Conservation (phyloP, 1,139 yeast genomes). For the Candida anutae region DNA sequence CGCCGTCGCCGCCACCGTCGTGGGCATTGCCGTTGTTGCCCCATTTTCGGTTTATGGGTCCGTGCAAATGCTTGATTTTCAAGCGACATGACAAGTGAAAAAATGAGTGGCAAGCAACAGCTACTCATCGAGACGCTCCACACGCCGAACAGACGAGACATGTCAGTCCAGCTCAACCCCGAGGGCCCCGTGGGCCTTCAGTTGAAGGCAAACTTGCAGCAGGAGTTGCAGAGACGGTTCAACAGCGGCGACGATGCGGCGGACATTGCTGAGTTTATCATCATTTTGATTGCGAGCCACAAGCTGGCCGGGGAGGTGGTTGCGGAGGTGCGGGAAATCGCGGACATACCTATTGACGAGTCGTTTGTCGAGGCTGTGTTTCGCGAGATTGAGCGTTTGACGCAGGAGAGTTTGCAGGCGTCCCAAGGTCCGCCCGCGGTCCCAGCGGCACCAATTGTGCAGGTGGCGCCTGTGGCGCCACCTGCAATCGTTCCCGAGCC, state of each 20-base stretch:
- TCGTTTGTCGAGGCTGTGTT: constrained; percentile 45
- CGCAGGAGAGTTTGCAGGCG: constrained; percentile 6
- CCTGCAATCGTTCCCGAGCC: constrained; percentile 5
- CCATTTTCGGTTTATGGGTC: too few species aligned
- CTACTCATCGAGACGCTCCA: neutral
- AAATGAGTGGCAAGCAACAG: neutral
- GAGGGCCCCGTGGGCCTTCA: constrained; percentile 36
- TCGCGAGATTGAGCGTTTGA: constrained; percentile 42
- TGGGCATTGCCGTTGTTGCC: too few species aligned
- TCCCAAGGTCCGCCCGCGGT: constrained; percentile 1
- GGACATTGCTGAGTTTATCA: constrained; percentile 75
- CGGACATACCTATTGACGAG: constrained; percentile 55
- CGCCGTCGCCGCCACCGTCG: too few species aligned
- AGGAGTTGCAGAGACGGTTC: constrained; percentile 30
- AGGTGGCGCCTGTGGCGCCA: neutral
- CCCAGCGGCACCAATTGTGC: constrained; percentile 1
- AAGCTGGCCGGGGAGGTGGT: constrained; percentile 59
- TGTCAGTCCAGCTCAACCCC: constrained; percentile 26
- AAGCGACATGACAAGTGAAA: neutral
- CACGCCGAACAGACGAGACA: constrained; percentile 2
- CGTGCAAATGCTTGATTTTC: too few species aligned
- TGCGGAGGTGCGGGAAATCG: constrained; percentile 54
- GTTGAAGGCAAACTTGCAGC: constrained; percentile 26
- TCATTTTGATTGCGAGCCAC: constrained; percentile 64
- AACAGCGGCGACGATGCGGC: constrained; percentile 54